Evolutionary conservation across 2,329 filamentous ascomycete genomes (phyloP).

Genomic region (Arachnomyces sp.): DNA sequence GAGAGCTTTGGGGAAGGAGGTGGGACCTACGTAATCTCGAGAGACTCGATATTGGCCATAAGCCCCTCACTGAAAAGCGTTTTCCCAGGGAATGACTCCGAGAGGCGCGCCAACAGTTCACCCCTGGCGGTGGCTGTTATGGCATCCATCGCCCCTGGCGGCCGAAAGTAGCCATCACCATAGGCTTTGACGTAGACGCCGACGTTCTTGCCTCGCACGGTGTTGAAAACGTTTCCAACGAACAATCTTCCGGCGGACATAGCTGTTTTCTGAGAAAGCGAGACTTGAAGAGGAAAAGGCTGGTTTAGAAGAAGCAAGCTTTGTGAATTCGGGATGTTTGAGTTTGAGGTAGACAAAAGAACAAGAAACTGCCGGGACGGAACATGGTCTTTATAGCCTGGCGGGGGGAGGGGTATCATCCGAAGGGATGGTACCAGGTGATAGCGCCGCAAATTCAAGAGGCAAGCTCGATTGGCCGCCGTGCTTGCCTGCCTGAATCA

Average conservation of each 20-base stretch:
- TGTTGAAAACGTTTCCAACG: constrained; percentile 5
- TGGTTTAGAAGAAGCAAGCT: too few species aligned
- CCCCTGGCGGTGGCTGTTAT: constrained; percentile 4
- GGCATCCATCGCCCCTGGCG: constrained; percentile 5
- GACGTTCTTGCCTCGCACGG: constrained; percentile 4
- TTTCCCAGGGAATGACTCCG: constrained; percentile 5
- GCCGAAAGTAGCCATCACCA: constrained; percentile 4
- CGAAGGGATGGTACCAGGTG: too few species aligned
- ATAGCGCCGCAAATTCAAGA: too few species aligned
- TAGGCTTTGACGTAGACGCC: constrained; percentile 5
- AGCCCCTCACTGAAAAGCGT: constrained; percentile 3
- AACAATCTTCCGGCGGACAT: constrained; percentile 5
- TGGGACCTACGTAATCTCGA: neutral
- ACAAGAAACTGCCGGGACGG: constrained; percentile 2
- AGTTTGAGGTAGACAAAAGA: constrained; percentile 2
- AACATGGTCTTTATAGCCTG: constrained; percentile 1
- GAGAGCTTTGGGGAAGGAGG: constrained; percentile 3
- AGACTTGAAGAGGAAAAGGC: constrained; percentile 6
- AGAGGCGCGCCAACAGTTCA: constrained; percentile 4
- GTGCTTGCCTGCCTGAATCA: too few species aligned
- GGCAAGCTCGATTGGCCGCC: too few species aligned
- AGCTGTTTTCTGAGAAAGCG: constrained; percentile 3
- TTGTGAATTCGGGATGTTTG: constrained; percentile 3
- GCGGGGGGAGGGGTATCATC: constrained; percentile 2
- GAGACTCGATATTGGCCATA: neutral